These are phyloP conservation scores for Chrysoporthe puriensis DNA, from an alignment of 2,329 filamentous ascomycete species.

Conservation along the genomic window DNA sequence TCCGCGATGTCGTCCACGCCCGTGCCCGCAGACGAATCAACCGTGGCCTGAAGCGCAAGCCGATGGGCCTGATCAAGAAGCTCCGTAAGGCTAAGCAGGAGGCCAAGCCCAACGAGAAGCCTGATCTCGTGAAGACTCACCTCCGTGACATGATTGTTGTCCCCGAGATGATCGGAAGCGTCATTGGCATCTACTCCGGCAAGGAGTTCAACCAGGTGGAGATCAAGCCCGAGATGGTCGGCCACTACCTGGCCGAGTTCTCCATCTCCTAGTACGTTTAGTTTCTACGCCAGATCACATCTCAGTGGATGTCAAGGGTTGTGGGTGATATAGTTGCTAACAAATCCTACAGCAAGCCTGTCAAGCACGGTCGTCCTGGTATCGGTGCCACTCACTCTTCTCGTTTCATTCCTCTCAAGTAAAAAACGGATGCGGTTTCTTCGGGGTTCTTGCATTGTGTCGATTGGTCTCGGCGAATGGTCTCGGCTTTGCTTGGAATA, in stretches of 20 bases:
- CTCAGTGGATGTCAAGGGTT: background rate
- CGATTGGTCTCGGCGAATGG: conserved; percentile 55
- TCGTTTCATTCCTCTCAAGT: conserved; percentile 99
- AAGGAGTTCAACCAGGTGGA: conserved; percentile 99
- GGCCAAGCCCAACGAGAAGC: conserved; percentile 99
- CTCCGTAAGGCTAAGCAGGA: conserved; percentile 99
- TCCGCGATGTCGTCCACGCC: conserved; percentile 99
- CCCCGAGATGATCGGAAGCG: conserved; percentile 98
- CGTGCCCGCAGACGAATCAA: conserved; percentile 99
- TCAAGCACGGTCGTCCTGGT: conserved; percentile 99
- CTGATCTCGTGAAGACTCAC: conserved; percentile 98
- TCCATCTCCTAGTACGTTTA: conserved; percentile 96
- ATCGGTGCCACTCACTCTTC: conserved; percentile 99
- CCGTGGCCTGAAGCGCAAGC: conserved; percentile 99
- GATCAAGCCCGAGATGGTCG: conserved; percentile 99
- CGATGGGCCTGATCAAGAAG: conserved; percentile 99
- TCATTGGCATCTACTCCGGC: conserved; percentile 99
- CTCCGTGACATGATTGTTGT: conserved; percentile 99
- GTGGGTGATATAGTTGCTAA: conserved; percentile 48
- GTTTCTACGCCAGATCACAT: background rate
- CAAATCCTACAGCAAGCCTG: conserved; percentile 76
- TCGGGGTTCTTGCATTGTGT: conserved; percentile 10
- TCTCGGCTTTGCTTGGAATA: conserved; percentile 57
- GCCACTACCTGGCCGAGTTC: conserved; percentile 99
- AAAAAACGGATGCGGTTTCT: conserved; percentile 55